A percentile compares a stretch with the other conserved stretches of the same genome.
phyloP scores from a whole-genome alignment of 176 grass and related monocot genomes.

The Oryza australiensis region DNA sequence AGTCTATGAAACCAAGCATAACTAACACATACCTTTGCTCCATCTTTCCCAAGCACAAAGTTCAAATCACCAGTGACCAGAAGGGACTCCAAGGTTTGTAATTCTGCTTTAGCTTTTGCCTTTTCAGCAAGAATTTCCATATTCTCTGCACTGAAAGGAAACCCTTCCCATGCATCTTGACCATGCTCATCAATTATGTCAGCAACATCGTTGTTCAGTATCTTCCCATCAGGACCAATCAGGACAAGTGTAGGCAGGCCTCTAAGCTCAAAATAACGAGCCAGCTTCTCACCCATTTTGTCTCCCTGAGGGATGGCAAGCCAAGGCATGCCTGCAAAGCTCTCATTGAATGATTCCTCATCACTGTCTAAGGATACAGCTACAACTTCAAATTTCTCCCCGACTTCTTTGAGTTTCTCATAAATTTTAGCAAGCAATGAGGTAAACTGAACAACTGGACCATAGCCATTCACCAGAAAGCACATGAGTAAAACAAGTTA shows the following conservation, averaged over 20 bases:
- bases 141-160: constrained; percentile 74
- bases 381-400: constrained; percentile 81
- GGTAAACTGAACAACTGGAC: constrained; percentile 53
- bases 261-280: constrained; percentile 73
- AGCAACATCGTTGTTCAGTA: constrained; percentile 50
- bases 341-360: constrained; percentile 42
- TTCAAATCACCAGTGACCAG: constrained; percentile 55
- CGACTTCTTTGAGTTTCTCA: constrained; percentile 70
- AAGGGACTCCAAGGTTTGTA: constrained; percentile 76
- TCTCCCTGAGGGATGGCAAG: constrained; percentile 78
- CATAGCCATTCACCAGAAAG: constrained; percentile 43
- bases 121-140: constrained; percentile 63
- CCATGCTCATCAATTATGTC: constrained; percentile 75
- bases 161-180: constrained; percentile 70
- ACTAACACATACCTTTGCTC: constrained; percentile 52
- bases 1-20: constrained; percentile 17
- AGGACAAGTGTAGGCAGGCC: constrained; percentile 63
- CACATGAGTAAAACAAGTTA: no score
- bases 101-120: constrained; percentile 58
- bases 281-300: constrained; percentile 55
- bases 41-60: constrained; percentile 65
- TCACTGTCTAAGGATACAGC: constrained; percentile 56
- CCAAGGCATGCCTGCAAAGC: constrained; percentile 66
- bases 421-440: constrained; percentile 57
- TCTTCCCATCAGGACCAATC: constrained; percentile 89